Base-by-base conservation (phyloP, 1,284 basidiomycete species). In the Filobasidium uniguttulatum region DNA sequence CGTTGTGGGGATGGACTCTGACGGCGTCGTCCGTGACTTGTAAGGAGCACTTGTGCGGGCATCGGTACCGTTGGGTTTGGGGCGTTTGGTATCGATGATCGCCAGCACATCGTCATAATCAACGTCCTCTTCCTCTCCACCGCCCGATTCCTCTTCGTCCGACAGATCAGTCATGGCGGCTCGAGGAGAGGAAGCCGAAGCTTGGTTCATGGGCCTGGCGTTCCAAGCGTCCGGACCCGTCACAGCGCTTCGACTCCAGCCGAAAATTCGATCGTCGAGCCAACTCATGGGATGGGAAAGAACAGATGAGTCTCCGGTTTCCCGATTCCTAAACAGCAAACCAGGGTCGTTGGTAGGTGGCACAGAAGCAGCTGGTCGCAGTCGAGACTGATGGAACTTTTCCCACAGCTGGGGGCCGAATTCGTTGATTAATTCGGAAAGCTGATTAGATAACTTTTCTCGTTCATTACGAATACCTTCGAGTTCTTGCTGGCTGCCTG, bases 401-500 rank as follows among this genome's bases (percentile, higher is more conserved):
- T 84, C 82, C 60, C 85, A 94, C 38, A 94, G 60, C 59, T 82
- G 76, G 0, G 90, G 90, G 2, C 88, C 90, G 59, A 87, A 72
- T 54, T 72, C 69, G 43, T 71, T 86, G 62, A 98, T 96, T 22
- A 93, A 75, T 44, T 81, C 80, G 19, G 82, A 83, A 20, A 98
- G 79, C 69, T 97, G 87, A 59, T 87, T 85, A 1, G 88, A 76
- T 28, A 99, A 77, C 36, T 79, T 74, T 46, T 80, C 73, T 46
- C 94, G 78, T 75, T 82, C 86, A 19, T 76, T 72, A 64, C 88
- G 87, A 38, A 97, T 72, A 58, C 78, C 79, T 56, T 85, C 76
- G 8, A 98, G 77, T 36, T 83, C 83, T 45, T 79, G 77, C 63
- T 91, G 85, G 66, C 94, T 90, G 30, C 90, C 89, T 5, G 94